phyloP scores from a whole-genome alignment of 2,329 filamentous ascomycete genomes.

The Cladosporium halotolerans region DNA sequence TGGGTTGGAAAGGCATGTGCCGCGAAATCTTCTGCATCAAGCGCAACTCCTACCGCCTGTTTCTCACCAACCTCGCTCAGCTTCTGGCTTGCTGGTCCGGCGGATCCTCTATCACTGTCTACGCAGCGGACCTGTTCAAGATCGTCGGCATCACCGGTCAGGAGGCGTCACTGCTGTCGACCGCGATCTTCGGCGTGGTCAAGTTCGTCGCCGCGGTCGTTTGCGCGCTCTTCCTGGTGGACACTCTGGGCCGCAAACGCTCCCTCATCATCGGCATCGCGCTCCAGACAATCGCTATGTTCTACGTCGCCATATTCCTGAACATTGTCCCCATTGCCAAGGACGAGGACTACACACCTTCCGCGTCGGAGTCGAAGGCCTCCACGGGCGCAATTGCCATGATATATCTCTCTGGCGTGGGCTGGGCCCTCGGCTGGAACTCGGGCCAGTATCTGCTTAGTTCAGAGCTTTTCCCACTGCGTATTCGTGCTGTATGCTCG shows the following conservation, averaged over 20 bases:
- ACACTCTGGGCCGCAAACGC: constrained; percentile 66
- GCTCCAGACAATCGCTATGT: constrained; percentile 42
- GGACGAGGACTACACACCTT: constrained; percentile 43
- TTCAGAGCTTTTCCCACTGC: constrained; percentile 66
- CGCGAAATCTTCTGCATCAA: constrained; percentile 63
- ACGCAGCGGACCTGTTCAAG: constrained; percentile 65
- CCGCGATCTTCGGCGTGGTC: constrained; percentile 66
- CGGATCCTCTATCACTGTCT: constrained; percentile 66
- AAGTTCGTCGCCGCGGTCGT: constrained; percentile 61
- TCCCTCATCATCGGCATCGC: constrained; percentile 43
- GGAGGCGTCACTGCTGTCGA: constrained; percentile 62
- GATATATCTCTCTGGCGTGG: constrained; percentile 50
- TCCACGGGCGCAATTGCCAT: constrained; percentile 55
- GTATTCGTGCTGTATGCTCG: constrained; percentile 62
- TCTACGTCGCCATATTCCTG: constrained; percentile 46
- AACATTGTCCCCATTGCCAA: constrained; percentile 52
- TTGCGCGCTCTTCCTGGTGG: constrained; percentile 71
- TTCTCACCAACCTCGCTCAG: constrained; percentile 60
- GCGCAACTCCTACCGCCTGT: constrained; percentile 65
- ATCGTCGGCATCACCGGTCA: constrained; percentile 63
- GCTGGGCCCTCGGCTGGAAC: constrained; percentile 67
- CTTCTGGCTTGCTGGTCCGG: constrained; percentile 67
- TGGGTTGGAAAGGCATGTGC: constrained; percentile 55
- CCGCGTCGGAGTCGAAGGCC: constrained; percentile 44
- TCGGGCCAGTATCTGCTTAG: constrained; percentile 70